Percentiles rank a stretch among this genome's conserved stretches.
Evolutionary conservation across 2,329 filamentous ascomycete genomes (phyloP).

Genomic region (Colletotrichum coccodes): DNA sequence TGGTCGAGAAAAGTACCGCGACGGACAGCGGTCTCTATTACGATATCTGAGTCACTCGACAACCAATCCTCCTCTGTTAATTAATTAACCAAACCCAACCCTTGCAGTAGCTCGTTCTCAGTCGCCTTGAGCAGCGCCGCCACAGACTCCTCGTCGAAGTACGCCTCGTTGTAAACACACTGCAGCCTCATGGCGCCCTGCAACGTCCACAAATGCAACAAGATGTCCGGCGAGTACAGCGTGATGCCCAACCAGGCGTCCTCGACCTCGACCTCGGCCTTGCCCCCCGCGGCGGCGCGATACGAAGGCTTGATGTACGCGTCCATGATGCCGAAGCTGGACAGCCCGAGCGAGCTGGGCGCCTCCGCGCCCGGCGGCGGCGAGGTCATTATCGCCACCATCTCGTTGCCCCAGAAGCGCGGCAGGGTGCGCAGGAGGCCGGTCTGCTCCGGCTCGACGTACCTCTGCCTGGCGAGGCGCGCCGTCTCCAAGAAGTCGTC

Average conservation of each 20-base stretch:
- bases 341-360: not conserved
- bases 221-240: not conserved
- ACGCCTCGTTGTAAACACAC: not conserved
- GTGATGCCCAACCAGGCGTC: not conserved
- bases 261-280: not conserved
- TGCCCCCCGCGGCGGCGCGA: not conserved
- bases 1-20: too few species aligned
- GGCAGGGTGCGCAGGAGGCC: not conserved
- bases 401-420: not conserved
- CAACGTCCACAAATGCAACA: not conserved
- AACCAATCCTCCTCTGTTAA: too few species aligned
- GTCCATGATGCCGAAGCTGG: not conserved
- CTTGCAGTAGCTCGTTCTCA: not conserved
- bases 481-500: not conserved
- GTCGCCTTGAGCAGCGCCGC: not conserved
- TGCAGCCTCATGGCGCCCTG: not conserved
- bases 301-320: not conserved
- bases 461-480: not conserved
- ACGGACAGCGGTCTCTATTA: too few species aligned
- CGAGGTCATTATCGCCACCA: not conserved
- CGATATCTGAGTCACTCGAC: too few species aligned
- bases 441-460: not conserved
- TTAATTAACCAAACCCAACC: not conserved
- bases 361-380: not conserved
- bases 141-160: not conserved